phyloP scores from a whole-genome alignment of 140 eudicot genomes.

The Erigeron philadelphicus region DNA sequence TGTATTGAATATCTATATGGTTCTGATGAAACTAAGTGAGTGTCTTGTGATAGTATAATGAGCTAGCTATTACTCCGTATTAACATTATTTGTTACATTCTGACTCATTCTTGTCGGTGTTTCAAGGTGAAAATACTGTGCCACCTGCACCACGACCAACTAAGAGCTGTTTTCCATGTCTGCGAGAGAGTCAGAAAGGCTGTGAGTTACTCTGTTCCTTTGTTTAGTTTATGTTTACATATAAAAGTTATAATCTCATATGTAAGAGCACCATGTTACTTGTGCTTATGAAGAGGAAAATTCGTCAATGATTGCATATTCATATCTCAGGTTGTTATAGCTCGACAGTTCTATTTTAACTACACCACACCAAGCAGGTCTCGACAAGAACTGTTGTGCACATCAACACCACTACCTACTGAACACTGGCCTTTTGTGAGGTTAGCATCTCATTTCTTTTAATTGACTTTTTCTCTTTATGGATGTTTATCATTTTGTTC shows the following conservation, averaged over 20 bases:
- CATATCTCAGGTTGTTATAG: slow-evolving; percentile 49
- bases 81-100: slow-evolving; percentile 4
- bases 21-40: neutral
- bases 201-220: slow-evolving; percentile 40
- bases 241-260: neutral
- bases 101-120: slow-evolving; percentile 14
- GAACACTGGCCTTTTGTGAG: slow-evolving; percentile 81
- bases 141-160: slow-evolving; percentile 93
- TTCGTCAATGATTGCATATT: neutral
- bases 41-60: neutral
- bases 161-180: slow-evolving; percentile 82
- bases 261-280: slow-evolving; percentile 7
- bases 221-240: neutral
- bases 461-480: neutral
- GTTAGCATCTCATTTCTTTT: slow-evolving; percentile 28
- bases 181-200: slow-evolving; percentile 77
- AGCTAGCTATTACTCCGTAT: neutral
- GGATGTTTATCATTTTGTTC: neutral
- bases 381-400: slow-evolving; percentile 74
- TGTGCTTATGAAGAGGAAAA: neutral
- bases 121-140: slow-evolving; percentile 78
- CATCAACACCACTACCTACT: slow-evolving; percentile 72
- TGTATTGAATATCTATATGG: neutral
- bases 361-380: slow-evolving; percentile 87
- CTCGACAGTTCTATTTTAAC: slow-evolving; percentile 78